Conservation (phyloP, 108 stramenopile genomes). For the Cyclotella distinguenda region DNA sequence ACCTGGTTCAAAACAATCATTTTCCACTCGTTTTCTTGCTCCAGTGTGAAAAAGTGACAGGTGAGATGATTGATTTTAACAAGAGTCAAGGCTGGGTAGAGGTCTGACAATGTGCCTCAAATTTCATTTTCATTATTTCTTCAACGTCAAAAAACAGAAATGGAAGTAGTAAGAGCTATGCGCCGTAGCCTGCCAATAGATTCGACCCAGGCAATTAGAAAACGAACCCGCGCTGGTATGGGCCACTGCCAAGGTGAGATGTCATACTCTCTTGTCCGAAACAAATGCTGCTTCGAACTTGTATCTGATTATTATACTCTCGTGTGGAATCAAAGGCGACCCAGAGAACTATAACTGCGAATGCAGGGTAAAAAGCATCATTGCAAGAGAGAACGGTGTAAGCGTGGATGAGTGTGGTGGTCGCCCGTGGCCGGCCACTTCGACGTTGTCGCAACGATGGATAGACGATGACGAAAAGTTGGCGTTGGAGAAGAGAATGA, state of each 20-base stretch:
- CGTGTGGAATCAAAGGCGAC: conserved; percentile 47
- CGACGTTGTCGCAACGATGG: conserved; percentile 70
- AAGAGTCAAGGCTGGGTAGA: background rate
- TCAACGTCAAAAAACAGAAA: too few species aligned
- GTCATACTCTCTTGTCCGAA: background rate
- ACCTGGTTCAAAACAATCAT: too few species aligned
- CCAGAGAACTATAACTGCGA: conserved; percentile 75
- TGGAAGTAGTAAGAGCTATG: conserved; percentile 74
- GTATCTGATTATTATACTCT: background rate
- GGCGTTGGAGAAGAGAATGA: conserved; percentile 52
- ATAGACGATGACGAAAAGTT: conserved; percentile 63
- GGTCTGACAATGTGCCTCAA: background rate
- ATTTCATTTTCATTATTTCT: background rate
- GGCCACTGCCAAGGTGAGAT: conserved; percentile 51
- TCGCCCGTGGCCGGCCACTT: conserved; percentile 79
- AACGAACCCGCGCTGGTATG: conserved; percentile 79
- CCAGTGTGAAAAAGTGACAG: conserved; percentile 79
- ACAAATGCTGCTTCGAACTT: background rate
- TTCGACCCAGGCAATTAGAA: conserved; percentile 72
- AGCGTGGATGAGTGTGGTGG: conserved; percentile 60
- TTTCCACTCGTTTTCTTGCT: too few species aligned
- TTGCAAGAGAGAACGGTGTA: conserved; percentile 66
- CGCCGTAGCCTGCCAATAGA: conserved; percentile 74
- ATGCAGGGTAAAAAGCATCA: conserved; percentile 66
- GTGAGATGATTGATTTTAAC: background rate